These are phyloP conservation scores for Platismatia glauca DNA, from an alignment of 495 filamentous ascomycete genomes.

Conservation along the genomic window DNA sequence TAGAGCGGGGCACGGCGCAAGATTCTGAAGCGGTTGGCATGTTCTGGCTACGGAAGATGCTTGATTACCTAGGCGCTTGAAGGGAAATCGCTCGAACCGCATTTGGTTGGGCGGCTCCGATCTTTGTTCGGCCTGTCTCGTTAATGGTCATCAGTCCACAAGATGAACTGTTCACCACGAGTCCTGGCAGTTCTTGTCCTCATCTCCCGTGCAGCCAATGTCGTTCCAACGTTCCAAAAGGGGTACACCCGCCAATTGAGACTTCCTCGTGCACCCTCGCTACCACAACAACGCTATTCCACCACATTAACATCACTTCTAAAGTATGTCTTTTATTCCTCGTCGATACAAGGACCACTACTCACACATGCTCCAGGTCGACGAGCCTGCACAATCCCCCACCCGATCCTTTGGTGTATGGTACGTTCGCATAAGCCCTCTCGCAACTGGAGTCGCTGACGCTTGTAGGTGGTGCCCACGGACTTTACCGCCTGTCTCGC, in stretches of 20 bases:
- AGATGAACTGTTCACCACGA: neutral
- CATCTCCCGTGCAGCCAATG: neutral
- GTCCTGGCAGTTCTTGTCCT: neutral
- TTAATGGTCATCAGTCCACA: neutral
- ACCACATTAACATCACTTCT: neutral
- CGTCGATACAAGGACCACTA: neutral
- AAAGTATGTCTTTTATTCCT: neutral
- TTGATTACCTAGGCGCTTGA: neutral
- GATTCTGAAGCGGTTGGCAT: conserved; percentile 2
- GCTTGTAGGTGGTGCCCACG: neutral
- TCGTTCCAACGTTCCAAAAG: neutral
- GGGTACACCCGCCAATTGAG: neutral
- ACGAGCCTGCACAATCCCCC: neutral
- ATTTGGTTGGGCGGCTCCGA: neutral
- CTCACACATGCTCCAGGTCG: neutral
- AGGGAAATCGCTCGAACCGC: neutral
- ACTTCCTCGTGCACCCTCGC: neutral
- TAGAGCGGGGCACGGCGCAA: neutral
- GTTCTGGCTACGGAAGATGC: neutral
- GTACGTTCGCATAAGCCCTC: neutral
- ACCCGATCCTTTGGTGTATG: neutral
- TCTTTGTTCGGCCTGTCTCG: neutral
- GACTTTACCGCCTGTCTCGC: neutral
- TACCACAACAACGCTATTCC: neutral
- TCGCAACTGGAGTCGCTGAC: neutral